Base-by-base conservation (phyloP, 1,284 basidiomycete genomes). In the Marasmius tenuissimus region DNA sequence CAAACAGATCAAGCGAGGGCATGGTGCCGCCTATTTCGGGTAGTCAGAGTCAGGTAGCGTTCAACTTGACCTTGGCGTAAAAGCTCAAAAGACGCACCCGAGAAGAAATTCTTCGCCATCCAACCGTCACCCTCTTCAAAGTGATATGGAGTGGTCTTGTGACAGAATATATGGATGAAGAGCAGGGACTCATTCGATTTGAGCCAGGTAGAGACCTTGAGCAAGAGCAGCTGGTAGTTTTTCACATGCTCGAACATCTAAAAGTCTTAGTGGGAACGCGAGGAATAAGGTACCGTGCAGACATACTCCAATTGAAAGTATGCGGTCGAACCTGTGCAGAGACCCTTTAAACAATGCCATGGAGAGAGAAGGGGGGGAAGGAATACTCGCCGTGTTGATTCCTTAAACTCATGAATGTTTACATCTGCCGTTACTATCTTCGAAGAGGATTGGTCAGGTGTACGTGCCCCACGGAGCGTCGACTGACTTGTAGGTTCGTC, bases 241-340 rank as follows among this genome's bases (percentile, higher is more conserved):
- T 89, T 91, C 89, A 91, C 90, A 70, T 93, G 91, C 68, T 93
- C 91, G 65, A 93, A 90, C 90, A 93, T 92, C 83, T 86, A 61
- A 27, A 14, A 8, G 4, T 18, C 20, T 47, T 4, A 27, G 2
- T 27, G 27, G 27, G 27, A 27, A 45, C 18, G 58, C 34, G 12
- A 34, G 6, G 50, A 48, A 49, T 11, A 47, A 42, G 18, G 55
- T 27, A 27, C 27, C 4, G 4, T 38, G 56, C 35, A 37, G 35
- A 27, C 6, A 16, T 2, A 45, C 85, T 72, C 92, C 91, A 62
- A 92, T 92, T n/a, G 87, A 88, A 9, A 92, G 68, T 60, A 92
- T 87, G 59, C 90, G 82, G 69, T 92, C 89, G 71, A 93, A 92
- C 60, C 87, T 89, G 62, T 27, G 27, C 27, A n/a, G 10, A 33